Percentiles rank a stretch among this genome's conserved stretches.
phyloP scores from a whole-genome alignment of 1,284 basidiomycete species.

The Ustilago sp. region DNA sequence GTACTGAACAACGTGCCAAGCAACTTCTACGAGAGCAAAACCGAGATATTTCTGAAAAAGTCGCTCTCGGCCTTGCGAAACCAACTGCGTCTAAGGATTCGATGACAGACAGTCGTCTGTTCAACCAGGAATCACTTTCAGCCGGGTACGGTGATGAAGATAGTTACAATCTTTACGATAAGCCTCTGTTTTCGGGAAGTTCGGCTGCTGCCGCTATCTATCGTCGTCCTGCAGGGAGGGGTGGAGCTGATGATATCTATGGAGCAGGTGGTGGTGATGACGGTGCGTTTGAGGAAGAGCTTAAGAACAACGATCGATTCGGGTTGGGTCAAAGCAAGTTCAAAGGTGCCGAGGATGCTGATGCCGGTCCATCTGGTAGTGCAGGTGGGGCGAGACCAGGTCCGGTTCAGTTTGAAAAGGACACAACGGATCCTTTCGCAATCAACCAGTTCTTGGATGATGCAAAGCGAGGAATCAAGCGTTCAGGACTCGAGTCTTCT shows the following conservation, averaged over 20 bases:
- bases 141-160: slow-evolving; percentile 87
- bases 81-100: slow-evolving; percentile 88
- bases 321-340: slow-evolving; percentile 84
- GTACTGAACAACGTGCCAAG: slow-evolving; percentile 93
- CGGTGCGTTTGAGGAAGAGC: slow-evolving; percentile 87
- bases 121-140: slow-evolving; percentile 91
- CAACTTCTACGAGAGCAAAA: slow-evolving; percentile 93
- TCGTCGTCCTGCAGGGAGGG: slow-evolving; percentile 82
- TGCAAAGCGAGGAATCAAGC: slow-evolving; percentile 90
- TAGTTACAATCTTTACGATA: slow-evolving; percentile 91
- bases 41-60: slow-evolving; percentile 98
- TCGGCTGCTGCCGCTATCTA: slow-evolving; percentile 97
- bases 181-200: slow-evolving; percentile 93
- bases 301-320: slow-evolving; percentile 95
- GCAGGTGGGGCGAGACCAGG: slow-evolving; percentile 67
- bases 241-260: slow-evolving; percentile 69
- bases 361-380: slow-evolving; percentile 70
- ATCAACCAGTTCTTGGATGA: slow-evolving; percentile 97
- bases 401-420: slow-evolving; percentile 99
- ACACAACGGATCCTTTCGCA: slow-evolving; percentile 94
- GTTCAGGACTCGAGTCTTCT: slow-evolving; percentile 27
- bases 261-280: slow-evolving; percentile 89
- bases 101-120: slow-evolving; percentile 94
- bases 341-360: slow-evolving; percentile 82
- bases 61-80: slow-evolving; percentile 96